Base-by-base conservation (phyloP, 1,284 basidiomycete genomes). In the Cryptococcus hybrid region DNA sequence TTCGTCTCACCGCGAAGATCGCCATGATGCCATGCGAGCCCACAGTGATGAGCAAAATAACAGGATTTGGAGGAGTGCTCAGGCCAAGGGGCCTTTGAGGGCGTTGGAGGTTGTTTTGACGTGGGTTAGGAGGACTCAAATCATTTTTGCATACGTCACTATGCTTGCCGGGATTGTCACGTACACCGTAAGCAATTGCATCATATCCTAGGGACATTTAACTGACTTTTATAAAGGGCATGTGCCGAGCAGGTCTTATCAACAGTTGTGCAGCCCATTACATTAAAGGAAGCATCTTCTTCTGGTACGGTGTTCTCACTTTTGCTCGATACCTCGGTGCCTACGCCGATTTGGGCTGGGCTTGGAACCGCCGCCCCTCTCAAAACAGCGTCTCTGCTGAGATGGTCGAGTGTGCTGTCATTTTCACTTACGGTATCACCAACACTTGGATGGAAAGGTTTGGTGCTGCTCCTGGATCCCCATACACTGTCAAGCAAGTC, bases 371-470 rank as follows among this genome's bases (percentile, higher is more conserved):
- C 57, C 58, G 68, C 51, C 73, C 76, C 6, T 56, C 52, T 2
- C 58, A 69, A 47, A 52, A 59, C 39, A 51, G 54, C 77, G 82
- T 85, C 8, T 86, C 87, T 2, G 93, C 89, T 5, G 94, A 98
- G 78, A 89, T 92, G 65, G 83, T 92, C 63, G 94, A 98, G 77
- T 92, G 87, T 5, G 71, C 83, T 7, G 85, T 95, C 60, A 93
- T 97, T 68, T 95, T 95, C 78, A 46, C 86, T 0, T 97, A 98
- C 73, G 95, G 94, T 13, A 82, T 85, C 46, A 89, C 90, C 47
- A 96, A 98, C 75, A 93, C 89, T 7, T 98, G 92, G 92, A 92
- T 98, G 90, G 94, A 98, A 77, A 85, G 91, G 51, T 90, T 96
- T 66, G 93, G 92, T 7, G 88, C 87, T 0, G 76, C 84, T 18